Evolutionary conservation across 805 yeast genomes (phyloP).

Genomic region (Candida yuanshanica): DNA sequence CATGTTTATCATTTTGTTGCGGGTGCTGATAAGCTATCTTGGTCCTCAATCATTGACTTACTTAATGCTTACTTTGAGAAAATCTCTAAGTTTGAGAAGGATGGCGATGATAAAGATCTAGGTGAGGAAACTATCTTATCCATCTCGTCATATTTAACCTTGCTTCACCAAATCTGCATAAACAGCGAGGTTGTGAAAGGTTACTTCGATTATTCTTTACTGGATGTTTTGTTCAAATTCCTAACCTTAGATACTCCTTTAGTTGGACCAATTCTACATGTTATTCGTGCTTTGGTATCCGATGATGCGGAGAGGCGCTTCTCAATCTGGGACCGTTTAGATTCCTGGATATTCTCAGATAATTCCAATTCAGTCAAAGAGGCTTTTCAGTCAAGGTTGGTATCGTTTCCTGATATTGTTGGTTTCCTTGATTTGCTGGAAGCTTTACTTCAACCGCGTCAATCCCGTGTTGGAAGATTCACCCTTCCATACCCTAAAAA

Average conservation of each 20-base stretch:
- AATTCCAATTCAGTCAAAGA: constrained; percentile 32
- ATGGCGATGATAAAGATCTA: constrained; percentile 43
- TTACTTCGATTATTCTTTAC: constrained; percentile 22
- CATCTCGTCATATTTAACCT: constrained; percentile 65
- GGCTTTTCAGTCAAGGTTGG: constrained; percentile 40
- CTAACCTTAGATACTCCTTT: constrained; percentile 41
- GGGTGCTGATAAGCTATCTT: constrained; percentile 40
- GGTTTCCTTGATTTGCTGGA: constrained; percentile 58
- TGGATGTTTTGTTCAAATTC: constrained; percentile 39
- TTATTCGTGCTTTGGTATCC: constrained; percentile 52
- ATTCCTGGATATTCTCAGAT: constrained; percentile 54
- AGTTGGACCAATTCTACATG: constrained; percentile 49
- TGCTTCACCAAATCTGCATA: constrained; percentile 49
- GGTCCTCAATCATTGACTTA: constrained; percentile 49
- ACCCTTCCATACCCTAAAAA: constrained; percentile 52
- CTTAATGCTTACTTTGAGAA: constrained; percentile 46
- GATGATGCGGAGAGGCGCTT: constrained; percentile 35
- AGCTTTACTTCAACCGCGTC: constrained; percentile 26
- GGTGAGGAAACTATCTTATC: constrained; percentile 78
- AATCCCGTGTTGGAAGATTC: constrained; percentile 32
- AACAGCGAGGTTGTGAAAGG: constrained; percentile 32
- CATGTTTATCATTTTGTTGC: constrained; percentile 44
- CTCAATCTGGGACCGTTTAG: constrained; percentile 64
- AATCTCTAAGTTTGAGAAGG: constrained; percentile 30
- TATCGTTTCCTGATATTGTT: constrained; percentile 45